Conservation (phyloP, 1,284 basidiomycete species). For the Phellopilus nigrolimitatus region DNA sequence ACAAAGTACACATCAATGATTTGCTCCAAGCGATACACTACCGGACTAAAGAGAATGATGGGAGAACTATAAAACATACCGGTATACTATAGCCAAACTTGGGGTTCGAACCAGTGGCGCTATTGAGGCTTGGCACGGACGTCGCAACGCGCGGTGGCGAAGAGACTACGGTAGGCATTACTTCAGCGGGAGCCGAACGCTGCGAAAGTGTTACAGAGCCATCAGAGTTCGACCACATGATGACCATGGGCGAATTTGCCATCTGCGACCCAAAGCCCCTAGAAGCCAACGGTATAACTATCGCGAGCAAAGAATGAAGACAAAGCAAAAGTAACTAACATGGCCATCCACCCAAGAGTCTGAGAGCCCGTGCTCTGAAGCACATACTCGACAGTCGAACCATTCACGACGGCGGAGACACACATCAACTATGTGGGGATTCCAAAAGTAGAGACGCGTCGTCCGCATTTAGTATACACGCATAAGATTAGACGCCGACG, state of each 20-base stretch:
- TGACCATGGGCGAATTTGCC: conserved; percentile 53
- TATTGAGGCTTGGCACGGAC: conserved; percentile 33
- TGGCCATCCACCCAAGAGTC: conserved; percentile 52
- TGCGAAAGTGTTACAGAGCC: conserved; percentile 56
- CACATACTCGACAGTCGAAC: conserved; percentile 40
- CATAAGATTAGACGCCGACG: conserved; percentile 8
- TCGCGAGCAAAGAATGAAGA: background rate
- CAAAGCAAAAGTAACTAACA: conserved; percentile 32
- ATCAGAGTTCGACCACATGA: conserved; percentile 58
- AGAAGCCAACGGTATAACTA: conserved; percentile 14
- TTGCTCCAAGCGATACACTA: too few relatives aligned
- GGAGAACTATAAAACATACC: conserved; percentile 28
- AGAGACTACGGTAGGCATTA: conserved; percentile 44
- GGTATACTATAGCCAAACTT: conserved; percentile 46
- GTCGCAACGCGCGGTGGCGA: conserved; percentile 47
- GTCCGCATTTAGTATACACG: background rate
- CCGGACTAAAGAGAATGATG: too few relatives aligned
- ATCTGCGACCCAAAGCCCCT: conserved; percentile 54
- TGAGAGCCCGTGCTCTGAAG: conserved; percentile 34
- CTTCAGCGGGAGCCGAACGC: conserved; percentile 40
- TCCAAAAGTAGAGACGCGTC: background rate
- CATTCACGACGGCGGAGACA: conserved; percentile 39
- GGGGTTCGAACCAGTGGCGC: conserved; percentile 34
- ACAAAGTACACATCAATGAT: background rate
- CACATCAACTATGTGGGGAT: conserved; percentile 37